These are phyloP conservation scores for Colletotrichum euphorbiae DNA, from an alignment of 2,329 filamentous ascomycete genomes.

Conservation along the genomic window DNA sequence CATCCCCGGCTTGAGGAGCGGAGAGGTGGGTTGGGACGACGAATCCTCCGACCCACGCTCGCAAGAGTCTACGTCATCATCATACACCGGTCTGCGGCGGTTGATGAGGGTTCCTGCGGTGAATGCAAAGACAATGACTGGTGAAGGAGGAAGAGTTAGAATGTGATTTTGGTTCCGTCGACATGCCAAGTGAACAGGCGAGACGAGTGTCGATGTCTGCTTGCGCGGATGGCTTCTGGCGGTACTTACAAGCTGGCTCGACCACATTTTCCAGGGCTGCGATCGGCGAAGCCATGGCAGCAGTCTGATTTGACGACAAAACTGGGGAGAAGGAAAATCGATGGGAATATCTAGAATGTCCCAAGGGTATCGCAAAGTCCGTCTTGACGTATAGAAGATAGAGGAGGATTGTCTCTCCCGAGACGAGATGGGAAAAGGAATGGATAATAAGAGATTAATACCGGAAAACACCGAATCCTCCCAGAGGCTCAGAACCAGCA, in stretches of 20 bases:
- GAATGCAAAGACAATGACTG: conserved; percentile 38
- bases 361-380: background rate
- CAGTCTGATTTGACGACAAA: background rate
- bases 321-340: background rate
- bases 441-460: conserved; percentile 13
- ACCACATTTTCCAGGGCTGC: conserved; percentile 33
- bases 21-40: conserved; percentile 22
- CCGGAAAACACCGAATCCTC: conserved; percentile 15
- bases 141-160: background rate
- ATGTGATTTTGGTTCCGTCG: background rate
- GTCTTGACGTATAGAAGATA: background rate
- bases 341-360: background rate
- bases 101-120: conserved; percentile 40
- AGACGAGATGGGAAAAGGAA: background rate
- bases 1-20: conserved; percentile 36
- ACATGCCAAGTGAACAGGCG: background rate
- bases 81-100: conserved; percentile 26
- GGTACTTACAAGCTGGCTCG: conserved; percentile 37
- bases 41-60: conserved; percentile 36
- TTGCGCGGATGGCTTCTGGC: background rate
- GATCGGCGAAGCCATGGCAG: conserved; percentile 32
- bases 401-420: background rate
- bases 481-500: background rate
- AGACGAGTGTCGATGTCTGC: background rate
- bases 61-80: conserved; percentile 31